phyloP scores from a whole-genome alignment of 1,139 yeast genomes.

The Debaryomyces nepalensis region DNA sequence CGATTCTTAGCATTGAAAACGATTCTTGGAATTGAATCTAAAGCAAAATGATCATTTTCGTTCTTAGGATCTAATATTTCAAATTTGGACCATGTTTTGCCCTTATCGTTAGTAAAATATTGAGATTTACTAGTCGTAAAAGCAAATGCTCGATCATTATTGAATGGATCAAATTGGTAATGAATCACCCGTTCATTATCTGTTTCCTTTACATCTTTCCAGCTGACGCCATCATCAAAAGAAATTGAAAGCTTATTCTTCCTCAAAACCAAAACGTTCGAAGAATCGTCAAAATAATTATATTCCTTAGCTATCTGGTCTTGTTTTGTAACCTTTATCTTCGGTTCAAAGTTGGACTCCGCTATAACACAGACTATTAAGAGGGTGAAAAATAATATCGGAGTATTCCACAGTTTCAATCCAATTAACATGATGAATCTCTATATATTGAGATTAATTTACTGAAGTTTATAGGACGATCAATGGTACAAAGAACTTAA shows the following conservation, averaged over 20 bases:
- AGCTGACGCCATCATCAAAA: conserved; percentile 60
- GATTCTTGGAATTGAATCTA: conserved; percentile 25
- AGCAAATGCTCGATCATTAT: conserved; percentile 57
- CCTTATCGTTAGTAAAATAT: conserved; percentile 60
- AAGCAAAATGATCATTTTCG: conserved; percentile 13
- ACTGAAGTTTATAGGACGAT: conserved; percentile 3
- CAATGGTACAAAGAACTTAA: too few relatives aligned
- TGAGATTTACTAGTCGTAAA: conserved; percentile 45
- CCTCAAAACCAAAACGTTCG: conserved; percentile 48
- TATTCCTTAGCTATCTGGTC: conserved; percentile 23
- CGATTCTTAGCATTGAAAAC: conserved; percentile 46
- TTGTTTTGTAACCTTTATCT: conserved; percentile 20
- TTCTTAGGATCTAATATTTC: conserved; percentile 24
- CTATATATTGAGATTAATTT: not conserved
- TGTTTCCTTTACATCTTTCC: conserved; percentile 44
- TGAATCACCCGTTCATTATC: conserved; percentile 28
- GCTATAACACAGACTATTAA: conserved; percentile 10
- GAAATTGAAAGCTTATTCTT: conserved; percentile 44
- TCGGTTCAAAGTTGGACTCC: conserved; percentile 27
- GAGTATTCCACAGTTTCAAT: conserved; percentile 4
- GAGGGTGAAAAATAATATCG: conserved; percentile 5
- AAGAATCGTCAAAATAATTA: conserved; percentile 61
- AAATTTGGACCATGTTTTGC: conserved; percentile 59
- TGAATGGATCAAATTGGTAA: conserved; percentile 50
- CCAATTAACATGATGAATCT: conserved; percentile 6